Evolutionary conservation across 352 stramenopile genomes (phyloP), one percentile per base, ranked within the genome.

Genomic region (Phytophthora meadii): DNA sequence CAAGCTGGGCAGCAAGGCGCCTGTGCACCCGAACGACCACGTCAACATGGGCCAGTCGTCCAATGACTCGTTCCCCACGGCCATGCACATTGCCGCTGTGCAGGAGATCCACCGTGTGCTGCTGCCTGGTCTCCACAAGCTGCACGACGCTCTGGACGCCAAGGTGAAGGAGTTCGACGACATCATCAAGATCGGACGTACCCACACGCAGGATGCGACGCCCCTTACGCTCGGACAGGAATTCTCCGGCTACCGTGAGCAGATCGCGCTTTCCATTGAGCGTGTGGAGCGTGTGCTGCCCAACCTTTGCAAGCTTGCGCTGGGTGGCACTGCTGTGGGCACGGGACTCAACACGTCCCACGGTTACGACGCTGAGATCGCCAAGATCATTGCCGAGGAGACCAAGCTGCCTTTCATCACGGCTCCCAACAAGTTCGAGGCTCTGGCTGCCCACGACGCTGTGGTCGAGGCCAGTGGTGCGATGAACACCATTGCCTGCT

Each of bases 121-220:
- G 41, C 61, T 95, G 1, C 86, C 89, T 3, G 83, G 84, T 27
- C 77, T 98, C 9, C 72, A 87, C 60, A 82, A 86, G 32, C 76
- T 99, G 32, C 87, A 94, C 50, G 77, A 77, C 15, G 82, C 92
- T 19, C 77, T 99, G 7, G 66, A 92, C 52, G 72, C 69, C 30
- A 99, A 99, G 72, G 79, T 83, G 10, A 68, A 82, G n/a, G 87
- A 98, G 63, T 99, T 98, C 71, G 68, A 95, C 25, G 78, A 87
- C 66, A 97, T 99, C 64, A 97, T 99, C 79, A 99, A 99, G 80
- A 99, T 99, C 77, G 97, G 97, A 50, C 81, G 97, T 47, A 99
- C 97, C 5, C 97, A 99, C 80, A 94, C 87, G 17, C 86, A 94
- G 65, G 96, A 99, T 77, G 96, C 97, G 1, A 99, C 96, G 28